Evolutionary conservation across 2,329 filamentous ascomycete species (phyloP).

Genomic region (Colletotrichum falcatum): DNA sequence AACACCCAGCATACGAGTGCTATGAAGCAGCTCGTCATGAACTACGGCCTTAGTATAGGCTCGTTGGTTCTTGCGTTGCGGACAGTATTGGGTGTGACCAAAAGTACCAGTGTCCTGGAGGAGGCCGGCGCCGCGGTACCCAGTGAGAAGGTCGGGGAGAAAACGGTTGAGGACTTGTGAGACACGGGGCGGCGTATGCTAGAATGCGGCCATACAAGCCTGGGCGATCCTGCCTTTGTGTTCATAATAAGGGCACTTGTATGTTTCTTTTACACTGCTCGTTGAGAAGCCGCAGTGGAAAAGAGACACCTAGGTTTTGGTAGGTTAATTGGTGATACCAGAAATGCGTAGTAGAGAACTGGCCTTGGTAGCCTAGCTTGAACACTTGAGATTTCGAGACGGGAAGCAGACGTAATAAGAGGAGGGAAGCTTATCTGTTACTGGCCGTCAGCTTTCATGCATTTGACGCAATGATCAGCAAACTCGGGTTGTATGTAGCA

Average conservation of each 20-base stretch:
- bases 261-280: too few species aligned
- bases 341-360: background rate
- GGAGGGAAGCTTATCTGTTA: background rate
- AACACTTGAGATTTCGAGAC: background rate
- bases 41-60: conserved; percentile 60
- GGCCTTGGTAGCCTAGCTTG: too few species aligned
- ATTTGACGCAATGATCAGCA: accelerated
- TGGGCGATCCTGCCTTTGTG: background rate
- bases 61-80: conserved; percentile 57
- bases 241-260: background rate
- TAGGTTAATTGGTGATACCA: background rate
- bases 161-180: conserved; percentile 35
- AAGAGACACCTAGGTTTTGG: background rate
- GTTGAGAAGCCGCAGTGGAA: background rate
- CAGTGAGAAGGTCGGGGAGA: conserved; percentile 35
- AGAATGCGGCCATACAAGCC: background rate
- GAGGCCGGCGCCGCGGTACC: conserved; percentile 42
- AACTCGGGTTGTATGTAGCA: background rate
- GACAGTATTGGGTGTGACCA: conserved; percentile 53
- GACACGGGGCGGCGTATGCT: background rate
- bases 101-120: conserved; percentile 45
- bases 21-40: conserved; percentile 58
- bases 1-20: conserved; percentile 51
- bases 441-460: background rate
- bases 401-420: background rate